Conservation (phyloP, 1,284 basidiomycete genomes). For the Pseudomicrostroma phylloplanum region DNA sequence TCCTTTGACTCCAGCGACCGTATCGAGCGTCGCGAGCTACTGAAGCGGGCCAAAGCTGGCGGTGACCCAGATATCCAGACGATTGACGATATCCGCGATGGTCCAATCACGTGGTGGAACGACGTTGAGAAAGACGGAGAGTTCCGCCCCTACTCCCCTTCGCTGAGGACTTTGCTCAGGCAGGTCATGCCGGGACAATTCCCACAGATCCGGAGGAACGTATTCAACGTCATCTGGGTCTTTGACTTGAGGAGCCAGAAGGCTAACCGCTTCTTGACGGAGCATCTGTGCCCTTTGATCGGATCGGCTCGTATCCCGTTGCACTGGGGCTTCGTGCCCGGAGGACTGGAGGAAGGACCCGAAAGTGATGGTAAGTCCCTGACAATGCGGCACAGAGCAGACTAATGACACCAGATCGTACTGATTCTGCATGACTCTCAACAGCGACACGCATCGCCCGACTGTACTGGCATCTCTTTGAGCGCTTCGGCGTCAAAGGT, state of each 20-base stretch:
- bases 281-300: constrained; percentile 26
- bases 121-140: constrained; percentile 76
- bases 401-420: background rate
- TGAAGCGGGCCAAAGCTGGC: constrained; percentile 7
- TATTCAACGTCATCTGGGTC: constrained; percentile 43
- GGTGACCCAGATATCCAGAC: constrained; percentile 4
- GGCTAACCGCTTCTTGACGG: constrained; percentile 30
- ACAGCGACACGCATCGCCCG: constrained; percentile 25
- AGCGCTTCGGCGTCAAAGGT: constrained; percentile 17
- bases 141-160: constrained; percentile 45
- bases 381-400: background rate
- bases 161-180: constrained; percentile 16
- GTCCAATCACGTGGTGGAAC: constrained; percentile 76
- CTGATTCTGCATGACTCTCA: background rate
- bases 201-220: constrained; percentile 33
- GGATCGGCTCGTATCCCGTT: constrained; percentile 23
- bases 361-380: constrained; percentile 12
- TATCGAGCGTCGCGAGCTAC: constrained; percentile 17
- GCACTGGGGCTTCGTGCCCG: constrained; percentile 42
- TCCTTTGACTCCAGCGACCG: constrained; percentile 46
- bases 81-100: constrained; percentile 37
- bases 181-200: constrained; percentile 40
- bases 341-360: constrained; percentile 22
- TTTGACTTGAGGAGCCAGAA: constrained; percentile 33
- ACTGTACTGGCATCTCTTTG: constrained; percentile 32